phyloP scores from a whole-genome alignment of 192 early-diverging fungal genomes.

The Chytriomyces confervae region DNA sequence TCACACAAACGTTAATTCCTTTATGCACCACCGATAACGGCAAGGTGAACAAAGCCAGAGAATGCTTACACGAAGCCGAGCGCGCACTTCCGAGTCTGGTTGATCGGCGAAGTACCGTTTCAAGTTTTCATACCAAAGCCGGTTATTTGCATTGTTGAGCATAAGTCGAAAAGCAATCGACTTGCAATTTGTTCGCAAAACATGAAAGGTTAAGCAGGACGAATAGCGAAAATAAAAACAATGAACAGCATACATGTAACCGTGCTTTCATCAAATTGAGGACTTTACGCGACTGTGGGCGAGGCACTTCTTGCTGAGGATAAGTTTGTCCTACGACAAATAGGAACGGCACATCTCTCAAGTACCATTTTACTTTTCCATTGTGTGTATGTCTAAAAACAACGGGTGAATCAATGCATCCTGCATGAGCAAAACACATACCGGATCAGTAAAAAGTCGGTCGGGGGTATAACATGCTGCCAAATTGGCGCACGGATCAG shows the following conservation, averaged over 20 bases:
- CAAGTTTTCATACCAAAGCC: constrained; percentile 79
- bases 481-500: constrained; percentile 93
- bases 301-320: constrained; percentile 91
- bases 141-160: constrained; percentile 75
- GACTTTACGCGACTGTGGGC: constrained; percentile 92
- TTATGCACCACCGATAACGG: neutral
- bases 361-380: constrained; percentile 81
- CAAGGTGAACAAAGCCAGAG: neutral
- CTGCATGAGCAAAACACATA: constrained; percentile 3
- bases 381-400: constrained; percentile 69
- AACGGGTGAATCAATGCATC: constrained; percentile 9
- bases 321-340: constrained; percentile 93
- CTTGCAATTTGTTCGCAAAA: neutral
- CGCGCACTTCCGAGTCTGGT: constrained; percentile 82
- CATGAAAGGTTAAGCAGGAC: neutral
- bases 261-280: constrained; percentile 85
- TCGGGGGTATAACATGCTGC: constrained; percentile 66
- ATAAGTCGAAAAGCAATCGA: constrained; percentile 77
- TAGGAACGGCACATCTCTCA: constrained; percentile 80
- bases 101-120: constrained; percentile 84
- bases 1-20: neutral
- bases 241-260: constrained; percentile 67
- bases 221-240: constrained; percentile 9
- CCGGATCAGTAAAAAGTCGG: constrained; percentile 88
- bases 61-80: constrained; percentile 73